phyloP scores from a whole-genome alignment of 352 stramenopile genomes.

The Blastocystis sp. region DNA sequence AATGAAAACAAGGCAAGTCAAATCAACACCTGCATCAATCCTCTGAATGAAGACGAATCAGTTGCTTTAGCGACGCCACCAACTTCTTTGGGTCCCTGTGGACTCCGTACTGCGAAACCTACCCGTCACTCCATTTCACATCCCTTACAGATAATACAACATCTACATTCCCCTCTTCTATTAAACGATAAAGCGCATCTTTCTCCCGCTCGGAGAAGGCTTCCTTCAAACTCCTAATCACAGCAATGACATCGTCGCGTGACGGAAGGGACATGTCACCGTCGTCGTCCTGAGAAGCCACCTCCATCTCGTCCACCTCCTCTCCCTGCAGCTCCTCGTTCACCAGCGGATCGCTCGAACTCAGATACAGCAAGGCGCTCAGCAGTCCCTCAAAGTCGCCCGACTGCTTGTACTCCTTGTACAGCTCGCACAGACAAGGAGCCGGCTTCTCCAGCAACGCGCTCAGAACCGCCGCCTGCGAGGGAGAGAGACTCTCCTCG shows the following conservation, averaged over 20 bases:
- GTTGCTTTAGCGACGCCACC: too few species aligned
- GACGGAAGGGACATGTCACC: not conserved
- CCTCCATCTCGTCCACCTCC: not conserved
- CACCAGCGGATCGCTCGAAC: not conserved
- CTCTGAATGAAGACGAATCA: too few species aligned
- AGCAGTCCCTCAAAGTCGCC: conserved; percentile 38
- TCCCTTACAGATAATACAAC: not conserved
- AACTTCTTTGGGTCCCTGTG: too few species aligned
- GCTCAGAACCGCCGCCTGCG: not conserved
- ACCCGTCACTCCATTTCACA: not conserved
- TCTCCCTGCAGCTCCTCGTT: not conserved
- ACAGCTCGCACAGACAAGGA: not conserved
- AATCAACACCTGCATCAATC: too few species aligned
- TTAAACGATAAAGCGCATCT: not conserved
- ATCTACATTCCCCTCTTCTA: conserved; percentile 11
- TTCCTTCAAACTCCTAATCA: not conserved
- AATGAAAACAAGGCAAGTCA: too few species aligned
- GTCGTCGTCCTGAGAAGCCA: too few species aligned
- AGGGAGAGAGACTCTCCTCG: not conserved
- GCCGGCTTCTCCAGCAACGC: not conserved
- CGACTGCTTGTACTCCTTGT: conserved; percentile 14
- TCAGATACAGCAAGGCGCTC: not conserved
- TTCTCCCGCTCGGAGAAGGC: not conserved
- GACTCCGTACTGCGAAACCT: too few species aligned
- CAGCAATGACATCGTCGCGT: not conserved